Conservation (phyloP, 2,329 filamentous ascomycete genomes). For the Arthroderma sp. region DNA sequence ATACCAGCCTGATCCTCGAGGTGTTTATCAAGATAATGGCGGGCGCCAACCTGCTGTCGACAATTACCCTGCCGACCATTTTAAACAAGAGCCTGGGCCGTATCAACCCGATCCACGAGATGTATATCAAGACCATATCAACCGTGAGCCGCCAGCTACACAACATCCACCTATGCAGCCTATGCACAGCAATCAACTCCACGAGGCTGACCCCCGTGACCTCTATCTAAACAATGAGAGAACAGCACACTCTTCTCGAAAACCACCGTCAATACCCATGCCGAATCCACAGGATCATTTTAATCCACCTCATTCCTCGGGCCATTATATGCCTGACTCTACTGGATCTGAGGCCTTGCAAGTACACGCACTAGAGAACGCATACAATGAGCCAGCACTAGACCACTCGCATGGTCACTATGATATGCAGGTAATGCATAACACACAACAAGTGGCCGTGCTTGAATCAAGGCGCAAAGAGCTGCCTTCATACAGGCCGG, state of each 20-base stretch:
- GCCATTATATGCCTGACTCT: constrained; percentile 1
- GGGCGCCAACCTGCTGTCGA: too few relatives aligned
- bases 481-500: constrained; percentile 6
- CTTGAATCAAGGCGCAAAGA: constrained; percentile 4
- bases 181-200: too few relatives aligned
- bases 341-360: background rate
- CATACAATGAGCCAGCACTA: background rate
- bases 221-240: too few relatives aligned
- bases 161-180: background rate
- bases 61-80: too few relatives aligned
- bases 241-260: background rate
- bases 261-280: background rate
- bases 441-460: constrained; percentile 1
- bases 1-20: too few relatives aligned
- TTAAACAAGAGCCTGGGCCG: too few relatives aligned
- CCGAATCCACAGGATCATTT: constrained; percentile 5
- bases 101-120: too few relatives aligned
- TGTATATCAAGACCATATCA: too few relatives aligned
- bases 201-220: too few relatives aligned
- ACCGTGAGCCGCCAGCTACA: background rate
- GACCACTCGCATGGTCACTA: constrained; percentile 1
- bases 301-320: constrained; percentile 3
- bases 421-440: constrained; percentile 7
- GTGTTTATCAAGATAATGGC: too few relatives aligned
- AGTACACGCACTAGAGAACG: background rate